Evolutionary conservation across 441 rosid genomes (phyloP).

Genomic region (Populus hybrid): DNA sequence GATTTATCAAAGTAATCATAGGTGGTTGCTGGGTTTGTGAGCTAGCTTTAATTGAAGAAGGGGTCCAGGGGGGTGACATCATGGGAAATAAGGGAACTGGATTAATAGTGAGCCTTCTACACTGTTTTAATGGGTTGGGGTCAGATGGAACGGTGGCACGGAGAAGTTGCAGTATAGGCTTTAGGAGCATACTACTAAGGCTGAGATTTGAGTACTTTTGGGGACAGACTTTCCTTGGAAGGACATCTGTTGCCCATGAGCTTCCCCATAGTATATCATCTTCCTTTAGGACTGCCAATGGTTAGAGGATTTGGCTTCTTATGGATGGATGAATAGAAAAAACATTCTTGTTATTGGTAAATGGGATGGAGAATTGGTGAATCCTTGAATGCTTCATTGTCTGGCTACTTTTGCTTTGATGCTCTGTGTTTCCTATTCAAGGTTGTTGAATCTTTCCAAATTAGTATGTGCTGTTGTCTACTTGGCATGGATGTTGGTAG

Average conservation of each 20-base stretch:
- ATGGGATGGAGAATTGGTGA: no score
- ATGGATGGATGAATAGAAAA: not conserved
- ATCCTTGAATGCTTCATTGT: not conserved
- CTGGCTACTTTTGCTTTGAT: not conserved
- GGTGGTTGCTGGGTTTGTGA: not conserved
- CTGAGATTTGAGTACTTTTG: not conserved
- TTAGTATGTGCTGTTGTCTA: not conserved
- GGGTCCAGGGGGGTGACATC: not conserved
- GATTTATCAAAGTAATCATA: not conserved
- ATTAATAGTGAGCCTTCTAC: not conserved
- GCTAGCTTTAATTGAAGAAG: not conserved
- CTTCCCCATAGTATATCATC: not conserved
- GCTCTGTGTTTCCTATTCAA: not conserved
- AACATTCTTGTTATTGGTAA: no score
- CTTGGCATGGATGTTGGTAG: not conserved
- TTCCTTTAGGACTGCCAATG: not conserved
- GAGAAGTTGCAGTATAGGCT: not conserved
- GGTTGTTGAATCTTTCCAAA: not conserved
- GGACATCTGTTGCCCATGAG: not conserved
- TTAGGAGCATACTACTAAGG: not conserved
- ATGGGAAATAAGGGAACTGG: not conserved
- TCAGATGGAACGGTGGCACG: not conserved
- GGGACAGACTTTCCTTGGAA: not conserved
- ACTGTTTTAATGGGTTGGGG: not conserved
- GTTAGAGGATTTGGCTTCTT: not conserved